Conservation (phyloP, 2,329 filamentous ascomycete species). For the Elsinoe arachidis region DNA sequence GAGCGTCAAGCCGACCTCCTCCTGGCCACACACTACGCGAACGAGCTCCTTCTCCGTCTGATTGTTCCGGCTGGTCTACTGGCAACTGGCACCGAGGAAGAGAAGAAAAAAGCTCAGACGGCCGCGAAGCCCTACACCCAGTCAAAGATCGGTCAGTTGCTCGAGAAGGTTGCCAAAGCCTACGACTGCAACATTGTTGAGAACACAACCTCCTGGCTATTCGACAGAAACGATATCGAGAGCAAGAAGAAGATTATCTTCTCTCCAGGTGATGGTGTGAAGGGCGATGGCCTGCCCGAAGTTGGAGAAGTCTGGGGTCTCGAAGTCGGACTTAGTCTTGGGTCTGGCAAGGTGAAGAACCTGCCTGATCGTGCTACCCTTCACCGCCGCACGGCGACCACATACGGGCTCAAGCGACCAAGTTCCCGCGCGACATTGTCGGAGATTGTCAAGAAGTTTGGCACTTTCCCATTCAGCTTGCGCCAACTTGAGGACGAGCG, state of each 20-base stretch:
- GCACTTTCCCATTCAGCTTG: conserved; percentile 94
- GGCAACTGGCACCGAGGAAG: conserved; percentile 76
- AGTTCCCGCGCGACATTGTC: conserved; percentile 88
- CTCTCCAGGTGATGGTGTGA: conserved; percentile 73
- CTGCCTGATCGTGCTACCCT: conserved; percentile 81
- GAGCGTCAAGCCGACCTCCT: conserved; percentile 79
- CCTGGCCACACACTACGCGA: conserved; percentile 86
- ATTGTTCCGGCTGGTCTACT: conserved; percentile 87
- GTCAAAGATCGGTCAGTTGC: conserved; percentile 71
- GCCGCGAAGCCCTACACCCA: conserved; percentile 76
- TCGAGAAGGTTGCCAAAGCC: conserved; percentile 84
- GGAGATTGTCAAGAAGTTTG: conserved; percentile 95
- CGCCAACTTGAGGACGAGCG: conserved; percentile 95
- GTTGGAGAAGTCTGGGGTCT: conserved; percentile 95
- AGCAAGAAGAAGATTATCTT: conserved; percentile 97
- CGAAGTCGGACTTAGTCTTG: conserved; percentile 85
- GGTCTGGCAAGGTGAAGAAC: conserved; percentile 89
- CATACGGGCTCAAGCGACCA: conserved; percentile 86
- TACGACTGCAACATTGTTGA: conserved; percentile 92
- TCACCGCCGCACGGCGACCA: conserved; percentile 85
- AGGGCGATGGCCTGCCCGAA: conserved; percentile 82
- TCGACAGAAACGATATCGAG: conserved; percentile 96
- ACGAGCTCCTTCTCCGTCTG: conserved; percentile 84
- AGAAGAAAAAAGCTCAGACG: conserved; percentile 79
- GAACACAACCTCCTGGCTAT: conserved; percentile 96